Percentiles rank a stretch among this genome's conserved stretches.
phyloP scores from a whole-genome alignment of 768 basidiomycete genomes.

The Auricularia cornea region DNA sequence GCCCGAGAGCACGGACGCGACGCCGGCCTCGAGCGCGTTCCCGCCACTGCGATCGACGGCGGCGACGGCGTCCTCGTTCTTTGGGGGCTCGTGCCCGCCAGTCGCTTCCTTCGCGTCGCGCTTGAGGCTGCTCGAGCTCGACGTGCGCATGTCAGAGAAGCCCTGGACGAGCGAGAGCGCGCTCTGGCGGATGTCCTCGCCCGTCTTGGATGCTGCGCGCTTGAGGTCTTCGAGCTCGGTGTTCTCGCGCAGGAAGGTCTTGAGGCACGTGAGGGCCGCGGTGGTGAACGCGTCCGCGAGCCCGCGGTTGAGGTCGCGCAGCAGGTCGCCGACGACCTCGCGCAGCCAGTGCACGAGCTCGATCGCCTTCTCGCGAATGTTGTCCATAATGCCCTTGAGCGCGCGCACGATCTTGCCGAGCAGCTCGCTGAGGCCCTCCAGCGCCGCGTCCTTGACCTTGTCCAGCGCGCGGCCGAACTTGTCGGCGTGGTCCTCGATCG shows the following conservation, averaged over 20 bases:
- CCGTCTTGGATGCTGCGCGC: not conserved
- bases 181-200: not conserved
- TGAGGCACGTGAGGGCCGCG: not conserved
- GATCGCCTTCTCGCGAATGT: not conserved
- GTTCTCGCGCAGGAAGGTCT: not conserved
- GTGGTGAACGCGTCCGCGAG: not conserved
- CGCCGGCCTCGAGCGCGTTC: not conserved
- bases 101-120: not conserved
- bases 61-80: not conserved
- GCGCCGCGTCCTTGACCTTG: not conserved
- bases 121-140: not conserved
- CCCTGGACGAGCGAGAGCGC: not conserved
- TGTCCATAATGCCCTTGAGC: not conserved
- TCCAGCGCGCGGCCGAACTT: not conserved
- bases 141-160: not conserved
- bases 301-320: not conserved
- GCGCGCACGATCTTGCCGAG: not conserved
- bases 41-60: not conserved
- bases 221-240: not conserved
- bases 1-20: not conserved
- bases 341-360: not conserved
- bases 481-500: not conserved
- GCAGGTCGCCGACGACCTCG: not conserved
- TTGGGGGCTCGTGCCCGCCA: not conserved
- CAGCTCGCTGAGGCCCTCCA: not conserved